These are phyloP conservation scores for Sparassis latifolia DNA, from an alignment of 1,284 basidiomycete species.

Conservation along the genomic window DNA sequence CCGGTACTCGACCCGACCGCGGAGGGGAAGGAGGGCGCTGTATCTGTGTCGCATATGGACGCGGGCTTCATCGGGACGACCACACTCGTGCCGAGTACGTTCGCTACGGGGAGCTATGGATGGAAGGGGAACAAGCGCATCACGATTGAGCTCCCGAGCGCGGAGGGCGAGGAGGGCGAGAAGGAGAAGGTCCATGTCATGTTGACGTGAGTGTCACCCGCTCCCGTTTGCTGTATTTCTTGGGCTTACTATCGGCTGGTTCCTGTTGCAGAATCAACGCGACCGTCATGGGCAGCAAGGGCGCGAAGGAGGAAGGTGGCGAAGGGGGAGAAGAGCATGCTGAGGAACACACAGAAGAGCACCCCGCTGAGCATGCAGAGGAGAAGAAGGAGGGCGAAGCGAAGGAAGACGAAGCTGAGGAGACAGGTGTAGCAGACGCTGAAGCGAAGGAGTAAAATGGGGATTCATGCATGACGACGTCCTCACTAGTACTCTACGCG, in stretches of 20 bases:
- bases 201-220: constrained; percentile 51
- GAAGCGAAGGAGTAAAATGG: too few relatives aligned
- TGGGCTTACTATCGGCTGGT: constrained; percentile 1
- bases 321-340: constrained; percentile 22
- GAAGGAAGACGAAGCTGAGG: constrained; percentile 2
- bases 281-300: constrained; percentile 70
- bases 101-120: constrained; percentile 70
- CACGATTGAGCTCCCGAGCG: constrained; percentile 52
- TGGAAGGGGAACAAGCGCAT: constrained; percentile 74
- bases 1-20: constrained; percentile 37
- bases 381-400: constrained; percentile 18
- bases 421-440: too few relatives aligned
- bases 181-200: constrained; percentile 70
- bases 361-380: constrained; percentile 18
- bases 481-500: too few relatives aligned
- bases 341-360: constrained; percentile 11
- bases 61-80: constrained; percentile 56
- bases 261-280: constrained; percentile 56
- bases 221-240: not conserved
- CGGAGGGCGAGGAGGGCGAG: constrained; percentile 33
- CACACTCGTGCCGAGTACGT: constrained; percentile 49
- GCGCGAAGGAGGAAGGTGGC: constrained; percentile 33
- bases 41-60: constrained; percentile 37
- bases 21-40: not conserved
- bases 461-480: too few relatives aligned